A percentile compares a stretch with the other conserved stretches of the same genome.
Conservation (phyloP, 2,329 filamentous ascomycete species). For the Chrysoporthe austroafricana region DNA sequence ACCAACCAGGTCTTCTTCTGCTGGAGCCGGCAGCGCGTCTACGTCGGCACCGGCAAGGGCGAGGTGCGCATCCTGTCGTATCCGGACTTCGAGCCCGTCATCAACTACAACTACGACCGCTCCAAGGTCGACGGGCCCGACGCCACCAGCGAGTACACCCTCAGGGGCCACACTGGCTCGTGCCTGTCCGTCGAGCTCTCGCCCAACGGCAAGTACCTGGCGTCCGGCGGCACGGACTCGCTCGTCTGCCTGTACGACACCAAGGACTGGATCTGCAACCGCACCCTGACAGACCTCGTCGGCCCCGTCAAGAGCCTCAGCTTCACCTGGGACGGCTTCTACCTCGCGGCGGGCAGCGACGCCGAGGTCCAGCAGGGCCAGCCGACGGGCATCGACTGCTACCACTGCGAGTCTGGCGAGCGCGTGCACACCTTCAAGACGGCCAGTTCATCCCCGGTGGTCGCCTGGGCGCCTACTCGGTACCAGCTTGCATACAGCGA, state of each 20-base stretch:
- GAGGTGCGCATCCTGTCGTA: slow-evolving; percentile 71
- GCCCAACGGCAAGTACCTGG: slow-evolving; percentile 71
- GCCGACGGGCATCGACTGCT: slow-evolving; percentile 67
- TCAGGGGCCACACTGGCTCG: slow-evolving; percentile 74
- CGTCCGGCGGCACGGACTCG: slow-evolving; percentile 75
- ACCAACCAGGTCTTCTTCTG: slow-evolving; percentile 77
- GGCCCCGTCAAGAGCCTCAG: slow-evolving; percentile 72
- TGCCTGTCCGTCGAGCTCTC: slow-evolving; percentile 72
- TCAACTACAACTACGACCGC: slow-evolving; percentile 48
- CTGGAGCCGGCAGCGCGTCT: slow-evolving; percentile 72
- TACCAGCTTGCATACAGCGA: slow-evolving; percentile 79
- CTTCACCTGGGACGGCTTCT: slow-evolving; percentile 80
- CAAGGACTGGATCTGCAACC: slow-evolving; percentile 74
- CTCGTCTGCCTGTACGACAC: slow-evolving; percentile 81
- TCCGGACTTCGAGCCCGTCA: slow-evolving; percentile 62
- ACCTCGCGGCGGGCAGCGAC: slow-evolving; percentile 73
- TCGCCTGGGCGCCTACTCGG: slow-evolving; percentile 75
- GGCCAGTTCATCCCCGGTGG: slow-evolving; percentile 63
- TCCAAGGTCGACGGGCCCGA: slow-evolving; percentile 41
- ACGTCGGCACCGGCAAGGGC: slow-evolving; percentile 73
- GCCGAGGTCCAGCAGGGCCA: slow-evolving; percentile 43
- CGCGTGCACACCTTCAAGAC: slow-evolving; percentile 74
- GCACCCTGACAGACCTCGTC: slow-evolving; percentile 70
- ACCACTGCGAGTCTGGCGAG: slow-evolving; percentile 75
- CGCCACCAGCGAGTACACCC: slow-evolving; percentile 55